Percentiles rank a stretch among this genome's conserved stretches.
phyloP scores from a whole-genome alignment of 257 asterid species.

The Eucommia ulmoides region DNA sequence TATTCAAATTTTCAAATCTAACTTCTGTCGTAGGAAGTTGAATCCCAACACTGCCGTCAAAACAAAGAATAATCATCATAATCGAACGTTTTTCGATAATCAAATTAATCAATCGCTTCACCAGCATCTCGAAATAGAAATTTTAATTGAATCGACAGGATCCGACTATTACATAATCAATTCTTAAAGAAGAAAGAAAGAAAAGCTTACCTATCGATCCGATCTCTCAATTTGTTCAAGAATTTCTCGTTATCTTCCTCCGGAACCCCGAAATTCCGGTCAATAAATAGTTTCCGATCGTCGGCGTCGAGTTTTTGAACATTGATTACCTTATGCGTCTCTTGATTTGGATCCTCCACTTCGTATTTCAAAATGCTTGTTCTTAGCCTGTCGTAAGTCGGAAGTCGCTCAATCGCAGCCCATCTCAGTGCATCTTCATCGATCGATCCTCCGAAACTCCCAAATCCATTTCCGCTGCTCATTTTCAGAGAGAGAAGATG shows the following conservation, averaged over 20 bases:
- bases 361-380: too few relatives aligned
- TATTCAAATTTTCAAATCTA: constrained; percentile 34
- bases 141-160: not conserved
- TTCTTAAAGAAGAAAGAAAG: not conserved
- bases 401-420: too few relatives aligned
- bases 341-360: too few relatives aligned
- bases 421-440: too few relatives aligned
- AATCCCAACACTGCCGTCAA: constrained; percentile 45
- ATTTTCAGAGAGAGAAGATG: too few relatives aligned
- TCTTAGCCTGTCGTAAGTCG: too few relatives aligned
- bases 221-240: constrained; percentile 35
- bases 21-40: constrained; percentile 52
- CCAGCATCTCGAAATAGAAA: too few relatives aligned
- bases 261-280: constrained; percentile 43
- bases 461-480: too few relatives aligned
- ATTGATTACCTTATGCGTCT: constrained; percentile 45
- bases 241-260: constrained; percentile 63
- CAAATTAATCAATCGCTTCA: too few relatives aligned
- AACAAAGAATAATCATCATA: not conserved
- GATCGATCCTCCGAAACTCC: too few relatives aligned
- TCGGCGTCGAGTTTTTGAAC: constrained; percentile 34
- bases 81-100: too few relatives aligned
- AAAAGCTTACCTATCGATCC: constrained; percentile 44
- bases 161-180: not conserved
- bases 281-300: constrained; percentile 36